Conservation (phyloP, 1,284 basidiomycete genomes). For the Entoloma clypeatum region DNA sequence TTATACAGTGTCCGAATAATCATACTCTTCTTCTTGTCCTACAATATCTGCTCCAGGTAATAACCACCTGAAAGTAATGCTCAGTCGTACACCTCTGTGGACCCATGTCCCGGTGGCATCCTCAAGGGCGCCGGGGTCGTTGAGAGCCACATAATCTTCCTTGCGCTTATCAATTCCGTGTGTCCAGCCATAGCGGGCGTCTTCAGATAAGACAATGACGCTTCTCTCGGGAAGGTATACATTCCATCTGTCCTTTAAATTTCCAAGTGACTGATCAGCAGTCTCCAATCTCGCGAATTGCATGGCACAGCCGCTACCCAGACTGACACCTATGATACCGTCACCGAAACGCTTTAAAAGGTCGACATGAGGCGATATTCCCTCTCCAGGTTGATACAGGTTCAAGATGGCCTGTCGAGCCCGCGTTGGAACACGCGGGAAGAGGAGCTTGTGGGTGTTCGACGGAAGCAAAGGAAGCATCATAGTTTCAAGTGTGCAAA, state of each 20-base stretch:
- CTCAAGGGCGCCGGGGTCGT: constrained; percentile 25
- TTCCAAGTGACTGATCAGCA: constrained; percentile 5
- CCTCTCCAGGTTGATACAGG: constrained; percentile 74
- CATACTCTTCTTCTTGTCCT: too few species aligned
- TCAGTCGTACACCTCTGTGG: constrained; percentile 55
- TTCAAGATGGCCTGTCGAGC: constrained; percentile 80
- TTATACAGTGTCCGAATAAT: too few species aligned
- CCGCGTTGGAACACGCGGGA: constrained; percentile 41
- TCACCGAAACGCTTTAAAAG: constrained; percentile 72
- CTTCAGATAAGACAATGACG: constrained; percentile 65
- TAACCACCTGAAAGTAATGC: constrained; percentile 77
- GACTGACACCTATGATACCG: constrained; percentile 75
- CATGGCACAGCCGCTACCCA: constrained; percentile 74
- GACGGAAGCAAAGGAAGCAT: constrained; percentile 46
- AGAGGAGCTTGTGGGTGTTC: constrained; percentile 49
- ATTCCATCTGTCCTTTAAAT: constrained; percentile 28
- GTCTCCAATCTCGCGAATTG: constrained; percentile 43
- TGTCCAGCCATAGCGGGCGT: constrained; percentile 65
- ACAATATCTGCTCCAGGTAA: constrained; percentile 74
- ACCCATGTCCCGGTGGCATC: constrained; percentile 37
- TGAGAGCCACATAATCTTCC: constrained; percentile 36
- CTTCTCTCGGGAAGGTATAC: constrained; percentile 66
- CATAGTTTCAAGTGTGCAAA: constrained; percentile 45
- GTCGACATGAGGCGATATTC: constrained; percentile 78
- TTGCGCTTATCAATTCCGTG: constrained; percentile 35